Evolutionary conservation across 176 grass and related monocot genomes (phyloP).

Genomic region (Stipa capillata): DNA sequence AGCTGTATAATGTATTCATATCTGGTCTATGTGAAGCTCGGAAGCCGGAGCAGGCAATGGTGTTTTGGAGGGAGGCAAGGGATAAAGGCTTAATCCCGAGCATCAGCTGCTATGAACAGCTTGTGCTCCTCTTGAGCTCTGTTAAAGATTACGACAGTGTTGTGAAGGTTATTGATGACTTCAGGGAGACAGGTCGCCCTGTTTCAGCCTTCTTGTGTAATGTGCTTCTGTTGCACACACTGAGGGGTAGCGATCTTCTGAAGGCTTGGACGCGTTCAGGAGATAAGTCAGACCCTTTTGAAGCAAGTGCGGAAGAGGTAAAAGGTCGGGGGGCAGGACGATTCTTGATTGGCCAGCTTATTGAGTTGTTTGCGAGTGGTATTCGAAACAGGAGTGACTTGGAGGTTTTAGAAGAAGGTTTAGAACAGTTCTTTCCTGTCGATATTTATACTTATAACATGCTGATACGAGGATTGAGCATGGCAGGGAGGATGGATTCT

Average conservation of each 20-base stretch:
- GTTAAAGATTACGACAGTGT: slow-evolving; percentile 56
- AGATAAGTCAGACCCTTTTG: slow-evolving; percentile 23
- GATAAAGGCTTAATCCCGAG: slow-evolving; percentile 67
- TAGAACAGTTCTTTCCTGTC: slow-evolving; percentile 78
- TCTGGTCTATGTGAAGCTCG: slow-evolving; percentile 68
- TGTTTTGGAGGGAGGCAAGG: slow-evolving; percentile 85
- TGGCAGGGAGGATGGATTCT: slow-evolving; percentile 76
- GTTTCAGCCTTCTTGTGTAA: slow-evolving; percentile 89
- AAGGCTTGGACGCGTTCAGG: slow-evolving; percentile 48
- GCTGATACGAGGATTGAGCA: slow-evolving; percentile 62
- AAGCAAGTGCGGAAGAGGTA: slow-evolving; percentile 23
- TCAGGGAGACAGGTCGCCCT: slow-evolving; percentile 75
- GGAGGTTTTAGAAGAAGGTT: slow-evolving; percentile 64
- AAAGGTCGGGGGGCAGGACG: slow-evolving; percentile 34
- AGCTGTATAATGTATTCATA: slow-evolving; percentile 87
- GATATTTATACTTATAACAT: slow-evolving; percentile 96
- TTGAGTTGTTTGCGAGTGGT: slow-evolving; percentile 62
- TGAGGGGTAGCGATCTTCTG: slow-evolving; percentile 49
- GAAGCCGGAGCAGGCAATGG: slow-evolving; percentile 58
- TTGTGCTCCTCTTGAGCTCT: slow-evolving; percentile 61
- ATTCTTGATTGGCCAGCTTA: slow-evolving; percentile 61
- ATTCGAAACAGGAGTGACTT: slow-evolving; percentile 50
- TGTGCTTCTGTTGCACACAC: slow-evolving; percentile 76
- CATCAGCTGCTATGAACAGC: slow-evolving; percentile 75
- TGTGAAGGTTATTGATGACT: slow-evolving; percentile 71